phyloP scores from a whole-genome alignment of 2,329 filamentous ascomycete species.

The Neonectria neomacrospora region DNA sequence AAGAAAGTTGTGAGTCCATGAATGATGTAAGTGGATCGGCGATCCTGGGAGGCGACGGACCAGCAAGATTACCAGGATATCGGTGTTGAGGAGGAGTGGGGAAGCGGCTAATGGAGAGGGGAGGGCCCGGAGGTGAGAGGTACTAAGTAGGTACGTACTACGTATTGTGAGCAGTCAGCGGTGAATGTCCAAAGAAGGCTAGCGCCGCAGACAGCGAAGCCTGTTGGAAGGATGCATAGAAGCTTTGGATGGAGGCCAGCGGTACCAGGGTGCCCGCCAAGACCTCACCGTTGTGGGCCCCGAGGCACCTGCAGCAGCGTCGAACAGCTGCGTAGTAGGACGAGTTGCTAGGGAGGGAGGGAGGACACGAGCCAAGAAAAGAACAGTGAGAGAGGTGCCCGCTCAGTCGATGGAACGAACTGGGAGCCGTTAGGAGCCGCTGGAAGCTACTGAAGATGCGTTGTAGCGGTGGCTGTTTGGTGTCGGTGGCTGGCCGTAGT shows the following conservation, averaged over 20 bases:
- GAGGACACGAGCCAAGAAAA: constrained; percentile 13
- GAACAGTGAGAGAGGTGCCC: constrained; percentile 1
- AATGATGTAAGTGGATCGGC: constrained; percentile 46
- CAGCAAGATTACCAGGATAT: constrained; percentile 27
- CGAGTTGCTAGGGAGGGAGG: constrained; percentile 15
- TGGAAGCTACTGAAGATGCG: constrained; percentile 6
- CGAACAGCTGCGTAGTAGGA: background rate
- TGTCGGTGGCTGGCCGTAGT: constrained; percentile 1
- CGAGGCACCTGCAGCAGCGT: constrained; percentile 25
- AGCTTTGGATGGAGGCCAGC: constrained; percentile 30
- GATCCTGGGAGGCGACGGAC: constrained; percentile 27
- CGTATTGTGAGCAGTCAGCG: constrained; percentile 6
- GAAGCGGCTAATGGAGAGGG: constrained; percentile 32
- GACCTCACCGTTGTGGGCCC: constrained; percentile 28
- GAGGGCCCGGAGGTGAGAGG: constrained; percentile 7
- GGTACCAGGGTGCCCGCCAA: constrained; percentile 24
- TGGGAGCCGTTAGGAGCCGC: constrained; percentile 12
- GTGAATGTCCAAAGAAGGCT: constrained; percentile 27
- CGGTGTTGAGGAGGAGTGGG: constrained; percentile 32
- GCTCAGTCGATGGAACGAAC: background rate
- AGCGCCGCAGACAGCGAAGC: constrained; percentile 35
- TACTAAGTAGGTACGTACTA: constrained; percentile 12
- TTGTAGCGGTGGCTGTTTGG: constrained; percentile 3
- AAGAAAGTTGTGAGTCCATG: constrained; percentile 37
- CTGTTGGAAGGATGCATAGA: constrained; percentile 45